Base-by-base conservation (phyloP, 176 grass and related monocot species). In the Lolium multiflorum region DNA sequence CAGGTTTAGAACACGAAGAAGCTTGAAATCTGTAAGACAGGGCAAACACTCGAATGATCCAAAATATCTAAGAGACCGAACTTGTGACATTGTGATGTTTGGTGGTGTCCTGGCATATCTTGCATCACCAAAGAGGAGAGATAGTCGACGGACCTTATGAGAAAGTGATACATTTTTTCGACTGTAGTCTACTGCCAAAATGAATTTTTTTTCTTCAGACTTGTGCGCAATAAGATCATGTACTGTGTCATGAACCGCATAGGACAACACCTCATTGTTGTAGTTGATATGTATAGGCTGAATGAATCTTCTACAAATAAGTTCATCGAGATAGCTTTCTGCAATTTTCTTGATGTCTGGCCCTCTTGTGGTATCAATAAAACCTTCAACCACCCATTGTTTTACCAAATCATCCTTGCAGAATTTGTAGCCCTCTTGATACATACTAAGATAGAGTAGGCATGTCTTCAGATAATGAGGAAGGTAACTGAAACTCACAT, bases 341-440 rank as follows among this genome's bases (percentile, higher is more conserved):
- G 52, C 35, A 61, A 74, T 13, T 61, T 61, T 43, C 15, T 20
- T 0, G 0, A 13, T 3, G 0, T 59, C 69, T 9, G 47, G 4
- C 4, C 67, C 66, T 18, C 3, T 4, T 0, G 0, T 22, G 9
- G 17, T 55, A 47, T 11, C 0, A 0, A 76, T n/a, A 2, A 76
- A 38, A 9, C 57, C 71, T 76, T 84, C 82, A 21, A 11, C 57
- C 4, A 84, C 0, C 82, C 71, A 84, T 52, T 76, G 70, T 11
- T 35, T 64, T 0, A 76, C 11, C 3, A 84, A 39, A 75, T 84
- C 71, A 75, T 76, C 43, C 0, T 61, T 76, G 4, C 0, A 11
- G 6, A 65, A 76, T n/a, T 1, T 18, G 3, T 16, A 76, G 11
- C 35, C 82, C 25, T 76, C 71, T 35, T 3, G 71, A 39, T 63